Evolutionary conservation across 2,329 filamentous ascomycete genomes (phyloP), one percentile per base, ranked within the genome.

Genomic region (Bipolaris oryzae): DNA sequence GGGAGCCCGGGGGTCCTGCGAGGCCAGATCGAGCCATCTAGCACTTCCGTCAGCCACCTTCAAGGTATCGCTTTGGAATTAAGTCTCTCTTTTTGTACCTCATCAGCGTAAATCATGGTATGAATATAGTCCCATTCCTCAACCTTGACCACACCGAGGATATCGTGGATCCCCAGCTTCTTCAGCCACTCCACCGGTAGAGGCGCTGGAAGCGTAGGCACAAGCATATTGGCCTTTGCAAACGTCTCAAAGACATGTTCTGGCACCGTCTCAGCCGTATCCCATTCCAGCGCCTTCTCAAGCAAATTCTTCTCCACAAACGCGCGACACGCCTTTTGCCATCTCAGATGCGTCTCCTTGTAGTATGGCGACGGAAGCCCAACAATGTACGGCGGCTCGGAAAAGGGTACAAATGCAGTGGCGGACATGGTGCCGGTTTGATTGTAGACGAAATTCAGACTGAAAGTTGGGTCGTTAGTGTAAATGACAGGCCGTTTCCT

Each of bases 81-180:
- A 18, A 1, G 2, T 1, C 54, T 9, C 3, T 21, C 60, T 52
- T 9, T 4, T 21, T 60, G 9, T 65, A 84, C 81, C 77, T 91
- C 89, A 67, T 92, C 89, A 3, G 78, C 77, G 68, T 88, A 92
- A 48, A 92, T 91, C 51, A 87, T 80, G 0, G 82, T 85, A 69
- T 92, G 89, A 9, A 90, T 78, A 62, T 88, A 87, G 67, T 91
- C 89, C 77, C 87, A 92, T 23, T 92, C 87, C 69, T 92, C 89
- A 1, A 92, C 84, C 62, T 85, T 86, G 1, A 88, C 74, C 0
- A 83, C 84, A 1, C 88, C 88, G 0, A 88, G 78, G 38, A 92
- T 84, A 64, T 89, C 84, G 55, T 86, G 77, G 43, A 92, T 87
- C 0, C 87, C 88, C 16, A 89, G 68, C 42, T 79, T 82, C 73